Conservation (phyloP, 257 asterid species). For the Ligustrum vulgare region DNA sequence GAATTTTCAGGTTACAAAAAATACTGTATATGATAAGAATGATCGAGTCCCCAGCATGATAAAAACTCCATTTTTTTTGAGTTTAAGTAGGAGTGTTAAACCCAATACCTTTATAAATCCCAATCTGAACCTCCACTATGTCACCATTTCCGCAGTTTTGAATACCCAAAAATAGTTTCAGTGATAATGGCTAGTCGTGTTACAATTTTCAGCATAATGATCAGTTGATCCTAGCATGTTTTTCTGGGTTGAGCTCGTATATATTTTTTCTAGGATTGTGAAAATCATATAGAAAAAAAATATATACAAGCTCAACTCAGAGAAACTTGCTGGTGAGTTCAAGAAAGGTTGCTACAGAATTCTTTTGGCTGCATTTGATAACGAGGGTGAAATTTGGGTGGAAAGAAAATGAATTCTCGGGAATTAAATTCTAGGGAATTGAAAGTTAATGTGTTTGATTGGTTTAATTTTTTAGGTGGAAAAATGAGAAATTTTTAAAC, state of each 20-base stretch:
- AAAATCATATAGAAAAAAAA: background rate
- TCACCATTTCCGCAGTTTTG: background rate
- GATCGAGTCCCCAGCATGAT: too few species aligned
- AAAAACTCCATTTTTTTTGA: background rate
- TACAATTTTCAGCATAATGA: background rate
- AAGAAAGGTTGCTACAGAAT: slow-evolving; percentile 15
- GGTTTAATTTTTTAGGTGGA: too few species aligned
- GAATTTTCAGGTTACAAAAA: too few species aligned
- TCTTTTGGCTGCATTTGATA: too few species aligned
- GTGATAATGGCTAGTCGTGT: background rate
- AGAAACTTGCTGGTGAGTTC: background rate
- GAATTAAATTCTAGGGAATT: too few species aligned
- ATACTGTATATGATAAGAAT: too few species aligned
- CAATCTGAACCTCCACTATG: background rate
- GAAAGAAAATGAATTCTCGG: too few species aligned
- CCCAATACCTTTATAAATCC: background rate
- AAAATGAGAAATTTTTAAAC: too few species aligned
- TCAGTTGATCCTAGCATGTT: background rate
- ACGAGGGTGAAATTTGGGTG: too few species aligned
- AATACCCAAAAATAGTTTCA: background rate
- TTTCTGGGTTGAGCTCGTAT: background rate
- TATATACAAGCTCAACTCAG: background rate
- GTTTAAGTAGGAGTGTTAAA: background rate
- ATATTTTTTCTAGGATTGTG: background rate
- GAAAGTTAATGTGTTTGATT: too few species aligned